phyloP scores from a whole-genome alignment of 2,329 filamentous ascomycete species.

The Ophiostoma fasciatum region DNA sequence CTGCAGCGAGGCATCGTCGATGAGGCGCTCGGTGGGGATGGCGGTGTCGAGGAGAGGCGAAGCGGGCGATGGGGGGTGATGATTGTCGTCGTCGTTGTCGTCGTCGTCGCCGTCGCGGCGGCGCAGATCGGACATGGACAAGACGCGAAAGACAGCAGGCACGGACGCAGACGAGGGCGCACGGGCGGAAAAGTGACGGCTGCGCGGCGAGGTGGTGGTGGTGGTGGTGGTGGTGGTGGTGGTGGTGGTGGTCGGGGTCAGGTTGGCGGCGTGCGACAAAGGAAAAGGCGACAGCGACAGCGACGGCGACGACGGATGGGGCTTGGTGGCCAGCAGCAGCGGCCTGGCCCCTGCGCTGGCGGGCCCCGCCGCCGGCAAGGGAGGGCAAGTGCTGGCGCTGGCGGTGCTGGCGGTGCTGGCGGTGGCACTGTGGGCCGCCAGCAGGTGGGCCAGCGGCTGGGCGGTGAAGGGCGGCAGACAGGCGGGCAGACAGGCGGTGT shows the following conservation, averaged over 20 bases:
- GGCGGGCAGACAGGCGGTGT: neutral
- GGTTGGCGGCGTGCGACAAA: neutral
- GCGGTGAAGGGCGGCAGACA: conserved; percentile 7
- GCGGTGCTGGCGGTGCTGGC: too few relatives aligned
- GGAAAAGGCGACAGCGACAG: neutral
- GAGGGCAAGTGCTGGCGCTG: too few relatives aligned
- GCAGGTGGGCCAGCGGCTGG: too few relatives aligned
- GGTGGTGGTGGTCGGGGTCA: neutral
- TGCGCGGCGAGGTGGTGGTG: neutral
- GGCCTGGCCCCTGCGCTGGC: too few relatives aligned
- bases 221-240: neutral
- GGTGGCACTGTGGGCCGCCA: too few relatives aligned
- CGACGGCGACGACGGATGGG: conserved; percentile 5
- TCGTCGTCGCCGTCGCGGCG: neutral
- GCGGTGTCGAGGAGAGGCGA: conserved; percentile 36
- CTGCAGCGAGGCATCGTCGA: conserved; percentile 43
- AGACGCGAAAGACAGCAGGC: conserved; percentile 5
- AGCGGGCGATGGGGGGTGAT: neutral
- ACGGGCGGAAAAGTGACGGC: conserved; percentile 2
- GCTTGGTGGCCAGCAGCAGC: conserved; percentile 1
- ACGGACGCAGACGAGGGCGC: too few relatives aligned
- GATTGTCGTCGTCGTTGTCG: too few relatives aligned
- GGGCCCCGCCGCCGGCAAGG: neutral
- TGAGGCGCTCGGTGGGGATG: conserved; percentile 40
- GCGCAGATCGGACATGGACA: conserved; percentile 9